These are phyloP conservation scores for Phalaenopsis equestris DNA, from an alignment of 106 monocot genomes.

Conservation along the genomic window DNA sequence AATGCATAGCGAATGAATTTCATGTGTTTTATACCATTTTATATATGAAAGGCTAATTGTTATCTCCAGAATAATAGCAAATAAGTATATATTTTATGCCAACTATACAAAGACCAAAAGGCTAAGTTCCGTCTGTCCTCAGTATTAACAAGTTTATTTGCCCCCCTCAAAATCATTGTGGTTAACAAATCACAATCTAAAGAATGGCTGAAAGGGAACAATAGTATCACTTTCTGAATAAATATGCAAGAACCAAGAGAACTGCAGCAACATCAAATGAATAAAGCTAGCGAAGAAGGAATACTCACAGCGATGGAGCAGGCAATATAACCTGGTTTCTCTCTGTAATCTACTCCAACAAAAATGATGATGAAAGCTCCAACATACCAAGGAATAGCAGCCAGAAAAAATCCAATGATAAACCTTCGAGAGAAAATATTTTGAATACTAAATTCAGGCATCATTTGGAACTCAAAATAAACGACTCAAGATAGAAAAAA, in stretches of 20 bases:
- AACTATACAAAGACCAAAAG: too few species aligned
- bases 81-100: too few species aligned
- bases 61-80: too few species aligned
- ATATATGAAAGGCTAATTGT: too few species aligned
- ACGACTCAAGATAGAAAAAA: neutral
- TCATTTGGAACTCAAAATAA: neutral
- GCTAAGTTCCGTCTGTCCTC: too few species aligned
- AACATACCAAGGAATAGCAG: constrained; percentile 52
- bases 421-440: constrained; percentile 24
- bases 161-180: neutral
- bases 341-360: constrained; percentile 30
- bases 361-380: constrained; percentile 40
- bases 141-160: neutral
- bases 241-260: neutral
- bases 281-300: neutral
- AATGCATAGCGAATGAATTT: too few species aligned
- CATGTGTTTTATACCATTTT: too few species aligned
- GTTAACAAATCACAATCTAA: neutral
- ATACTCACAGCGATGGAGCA: constrained; percentile 55
- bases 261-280: neutral
- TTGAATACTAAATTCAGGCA: neutral
- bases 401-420: constrained; percentile 48
- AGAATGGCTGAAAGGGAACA: neutral
- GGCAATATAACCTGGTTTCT: constrained; percentile 46
- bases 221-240: too few species aligned